Percentiles rank a stretch among this genome's conserved stretches.
phyloP scores from a whole-genome alignment of 1,284 basidiomycete genomes.

The Irpex sp. region DNA sequence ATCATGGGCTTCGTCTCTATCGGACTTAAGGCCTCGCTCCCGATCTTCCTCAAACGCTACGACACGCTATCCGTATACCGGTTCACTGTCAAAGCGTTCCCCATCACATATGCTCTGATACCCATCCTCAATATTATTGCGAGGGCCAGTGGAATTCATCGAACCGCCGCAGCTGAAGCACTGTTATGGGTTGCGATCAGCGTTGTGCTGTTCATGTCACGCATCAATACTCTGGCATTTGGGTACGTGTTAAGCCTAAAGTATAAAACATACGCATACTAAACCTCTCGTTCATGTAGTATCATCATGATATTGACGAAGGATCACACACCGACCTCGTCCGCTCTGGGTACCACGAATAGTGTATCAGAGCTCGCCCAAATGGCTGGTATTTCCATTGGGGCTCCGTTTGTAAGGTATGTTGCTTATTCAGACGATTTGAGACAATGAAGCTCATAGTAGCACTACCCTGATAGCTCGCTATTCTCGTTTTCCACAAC shows the following conservation, averaged over 20 bases:
- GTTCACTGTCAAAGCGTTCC: slow-evolving; percentile 30
- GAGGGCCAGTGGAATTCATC: slow-evolving; percentile 17
- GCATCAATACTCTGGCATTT: slow-evolving; percentile 31
- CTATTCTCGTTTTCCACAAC: slow-evolving; percentile 33
- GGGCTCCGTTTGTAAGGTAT: slow-evolving; percentile 43
- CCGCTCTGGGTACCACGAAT: slow-evolving; percentile 54
- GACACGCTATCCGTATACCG: slow-evolving; percentile 28
- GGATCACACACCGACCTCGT: slow-evolving; percentile 44
- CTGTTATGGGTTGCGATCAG: slow-evolving; percentile 29
- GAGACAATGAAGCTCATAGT: background rate
- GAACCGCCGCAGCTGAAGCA: slow-evolving; percentile 15
- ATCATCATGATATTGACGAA: slow-evolving; percentile 58
- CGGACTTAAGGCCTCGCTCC: slow-evolving; percentile 32
- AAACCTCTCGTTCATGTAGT: slow-evolving; percentile 25
- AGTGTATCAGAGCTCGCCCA: slow-evolving; percentile 59
- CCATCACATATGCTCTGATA: slow-evolving; percentile 29
- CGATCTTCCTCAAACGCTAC: slow-evolving; percentile 28
- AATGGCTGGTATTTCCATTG: slow-evolving; percentile 47
- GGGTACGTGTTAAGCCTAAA: slow-evolving; percentile 23
- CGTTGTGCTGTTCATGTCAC: slow-evolving; percentile 27
- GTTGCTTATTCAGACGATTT: background rate
- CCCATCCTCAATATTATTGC: slow-evolving; percentile 26
- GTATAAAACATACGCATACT: background rate
- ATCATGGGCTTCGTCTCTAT: slow-evolving; percentile 32
- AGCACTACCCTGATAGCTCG: slow-evolving; percentile 34